Evolutionary conservation across 2,329 filamentous ascomycete genomes (phyloP).

Genomic region (Pyrenophora tritici-repentis): DNA sequence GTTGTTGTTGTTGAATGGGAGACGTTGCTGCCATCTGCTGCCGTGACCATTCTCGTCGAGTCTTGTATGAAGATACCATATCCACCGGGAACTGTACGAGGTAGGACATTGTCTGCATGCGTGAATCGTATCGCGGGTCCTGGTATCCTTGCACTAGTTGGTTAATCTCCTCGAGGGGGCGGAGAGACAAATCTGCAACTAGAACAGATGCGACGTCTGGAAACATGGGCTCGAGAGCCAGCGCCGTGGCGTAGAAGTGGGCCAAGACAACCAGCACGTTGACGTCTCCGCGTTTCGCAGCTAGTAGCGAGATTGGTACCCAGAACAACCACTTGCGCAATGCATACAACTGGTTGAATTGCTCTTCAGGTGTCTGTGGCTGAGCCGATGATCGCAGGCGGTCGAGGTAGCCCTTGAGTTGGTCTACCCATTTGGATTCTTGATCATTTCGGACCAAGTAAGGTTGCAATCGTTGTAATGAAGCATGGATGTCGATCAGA

Average conservation of each 20-base stretch:
- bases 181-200: slow-evolving; percentile 68
- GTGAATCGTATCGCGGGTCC: slow-evolving; percentile 48
- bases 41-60: slow-evolving; percentile 46
- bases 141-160: slow-evolving; percentile 65
- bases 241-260: slow-evolving; percentile 86
- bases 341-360: slow-evolving; percentile 87
- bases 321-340: slow-evolving; percentile 94
- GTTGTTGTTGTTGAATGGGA: slow-evolving; percentile 44
- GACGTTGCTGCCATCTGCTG: slow-evolving; percentile 44
- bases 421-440: slow-evolving; percentile 56
- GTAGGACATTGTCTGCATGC: slow-evolving; percentile 51
- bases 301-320: slow-evolving; percentile 84
- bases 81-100: slow-evolving; percentile 55
- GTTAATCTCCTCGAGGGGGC: slow-evolving; percentile 85
- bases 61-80: slow-evolving; percentile 50
- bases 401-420: slow-evolving; percentile 54
- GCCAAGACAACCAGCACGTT: slow-evolving; percentile 82
- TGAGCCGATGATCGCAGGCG: slow-evolving; percentile 49
- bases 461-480: slow-evolving; percentile 51
- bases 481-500: slow-evolving; percentile 49
- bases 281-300: slow-evolving; percentile 74
- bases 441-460: slow-evolving; percentile 52
- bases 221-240: slow-evolving; percentile 88
- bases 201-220: slow-evolving; percentile 90
- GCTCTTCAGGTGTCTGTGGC: slow-evolving; percentile 68